These are phyloP conservation scores for Scleromitrula shiraiana DNA, from an alignment of 2,329 filamentous ascomycete species.

Conservation along the genomic window DNA sequence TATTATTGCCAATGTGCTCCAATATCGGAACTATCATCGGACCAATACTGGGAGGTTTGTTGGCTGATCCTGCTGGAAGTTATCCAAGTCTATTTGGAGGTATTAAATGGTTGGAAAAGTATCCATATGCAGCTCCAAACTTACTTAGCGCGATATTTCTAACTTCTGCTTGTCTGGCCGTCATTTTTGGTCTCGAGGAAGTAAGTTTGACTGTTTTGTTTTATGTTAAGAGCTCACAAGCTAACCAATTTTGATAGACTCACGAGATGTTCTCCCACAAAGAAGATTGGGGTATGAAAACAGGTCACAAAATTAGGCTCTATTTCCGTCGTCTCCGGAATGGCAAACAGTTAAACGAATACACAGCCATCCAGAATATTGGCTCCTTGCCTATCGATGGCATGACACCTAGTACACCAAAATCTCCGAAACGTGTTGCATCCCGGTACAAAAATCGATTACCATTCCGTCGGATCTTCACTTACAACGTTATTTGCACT, in stretches of 20 bases:
- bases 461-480: slow-evolving; percentile 38
- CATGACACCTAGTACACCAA: slow-evolving; percentile 10
- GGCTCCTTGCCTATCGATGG: slow-evolving; percentile 5
- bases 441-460: slow-evolving; percentile 31
- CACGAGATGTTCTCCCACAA: slow-evolving; percentile 30
- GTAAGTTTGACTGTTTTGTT: slow-evolving; percentile 10
- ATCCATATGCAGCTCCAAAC: slow-evolving; percentile 39
- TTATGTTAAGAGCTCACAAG: slow-evolving; percentile 5
- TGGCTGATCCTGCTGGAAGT: slow-evolving; percentile 36
- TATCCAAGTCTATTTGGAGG: slow-evolving; percentile 34
- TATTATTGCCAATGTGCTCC: slow-evolving; percentile 54
- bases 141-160: slow-evolving; percentile 33
- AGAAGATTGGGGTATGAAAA: slow-evolving; percentile 24
- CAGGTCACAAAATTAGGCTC: slow-evolving; percentile 17
- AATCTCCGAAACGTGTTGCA: slow-evolving; percentile 20
- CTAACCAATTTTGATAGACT: slow-evolving; percentile 25
- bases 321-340: slow-evolving; percentile 13
- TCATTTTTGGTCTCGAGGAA: slow-evolving; percentile 31
- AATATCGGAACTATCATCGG: slow-evolving; percentile 45
- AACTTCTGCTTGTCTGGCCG: slow-evolving; percentile 26
- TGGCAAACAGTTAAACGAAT: slow-evolving; percentile 1
- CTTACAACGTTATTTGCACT: slow-evolving; percentile 37
- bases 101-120: slow-evolving; percentile 34
- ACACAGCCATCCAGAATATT: slow-evolving; percentile 6
- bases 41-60: slow-evolving; percentile 36